Evolutionary conservation across 306 rosid species (phyloP), one percentile per base, ranked within the genome.

Genomic region (Senna tora): DNA sequence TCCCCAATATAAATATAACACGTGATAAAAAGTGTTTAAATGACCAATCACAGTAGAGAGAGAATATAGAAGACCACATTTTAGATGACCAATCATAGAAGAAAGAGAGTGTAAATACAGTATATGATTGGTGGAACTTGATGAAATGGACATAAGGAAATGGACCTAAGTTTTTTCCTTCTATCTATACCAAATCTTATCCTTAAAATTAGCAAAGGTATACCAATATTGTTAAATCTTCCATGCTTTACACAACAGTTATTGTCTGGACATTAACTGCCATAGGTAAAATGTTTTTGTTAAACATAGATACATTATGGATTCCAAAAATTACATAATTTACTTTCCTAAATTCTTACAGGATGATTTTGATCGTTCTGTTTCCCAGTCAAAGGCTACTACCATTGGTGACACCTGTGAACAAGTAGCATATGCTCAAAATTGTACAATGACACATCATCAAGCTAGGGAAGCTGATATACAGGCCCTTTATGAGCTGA

Each of bases 381-480:
- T 75, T 66, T 56, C 83, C 46, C 88, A 79, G 70, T 74, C 76
- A 57, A 83, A 77, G 67, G 79, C 42, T 53, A 81, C 84, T 55
- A 72, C 66, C 12, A 38, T 65, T 47, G 86, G 84, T 69, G 66
- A 80, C 72, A 73, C 62, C 73, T 50, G 71, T 28, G 64, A 78
- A 50, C 89, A 77, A 41, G 69, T 76, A 56, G 64, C 73, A 17
- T 46, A 72, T 75, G 73, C 69, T 75, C 91, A 83, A 60, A 76
- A 80, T 43, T 77, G 76, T 65, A 52, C 72, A 12, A 67, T 73
- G 75, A 67, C 66, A 66, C 82, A 83, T 49, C 82, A 84, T 82
- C 92, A 86, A 83, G 83, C 86, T 66, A 86, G 79, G 87, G 94
- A 88, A 83, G 92, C 91, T 79, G 94, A 86, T 70, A 71, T 88